Evolutionary conservation across 2,329 filamentous ascomycete genomes (phyloP), one percentile per base, ranked within the genome.

Genomic region (Clarireedia hainanense): DNA sequence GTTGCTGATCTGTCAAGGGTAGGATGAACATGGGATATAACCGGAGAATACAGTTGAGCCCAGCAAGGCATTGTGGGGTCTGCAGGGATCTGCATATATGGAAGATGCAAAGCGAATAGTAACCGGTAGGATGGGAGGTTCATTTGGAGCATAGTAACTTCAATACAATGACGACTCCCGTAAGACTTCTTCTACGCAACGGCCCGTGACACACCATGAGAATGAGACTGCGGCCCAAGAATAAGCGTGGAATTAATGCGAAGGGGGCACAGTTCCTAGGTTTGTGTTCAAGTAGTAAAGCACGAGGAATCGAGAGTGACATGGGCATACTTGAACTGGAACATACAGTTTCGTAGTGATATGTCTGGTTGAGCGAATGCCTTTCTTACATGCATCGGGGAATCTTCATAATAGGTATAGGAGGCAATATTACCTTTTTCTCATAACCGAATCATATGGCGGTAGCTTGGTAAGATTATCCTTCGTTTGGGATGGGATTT

Each of bases 161-260:
- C 34, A 26, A 42, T 24, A 26, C 30, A 30, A 50, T 50, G 52
- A 55, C 52, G 37, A 55, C 39, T 46, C 52, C 42, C 42, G 26
- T 55, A 55, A 50, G 52, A 26, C 37, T 36, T 26, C 46, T 55
- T 55, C 48, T 26, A 50, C 52, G 52, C 52, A 50, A 55, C 46
- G 52, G 52, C 37, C 52, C 46, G 52, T 55, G 46, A 50, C 52
- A 50, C 46, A 49, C 17, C 27, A 50, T 43, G 47, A 23, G 45
- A 54, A 34, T 54, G 12, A 24, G 47, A 55, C 34, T 27, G 34
- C 27, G 20, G 49, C 43, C 23, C 23, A 36, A 39, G 34, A 50
- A 42, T 55, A 36, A 42, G 37, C 43, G 26, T 55, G 37, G n/a
- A 7, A 26, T 55, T 50, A 40, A 50, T 55, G 46, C 26, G 46